Evolutionary conservation across 1,139 yeast genomes (phyloP).

Genomic region (Debaryomyces fabryi): DNA sequence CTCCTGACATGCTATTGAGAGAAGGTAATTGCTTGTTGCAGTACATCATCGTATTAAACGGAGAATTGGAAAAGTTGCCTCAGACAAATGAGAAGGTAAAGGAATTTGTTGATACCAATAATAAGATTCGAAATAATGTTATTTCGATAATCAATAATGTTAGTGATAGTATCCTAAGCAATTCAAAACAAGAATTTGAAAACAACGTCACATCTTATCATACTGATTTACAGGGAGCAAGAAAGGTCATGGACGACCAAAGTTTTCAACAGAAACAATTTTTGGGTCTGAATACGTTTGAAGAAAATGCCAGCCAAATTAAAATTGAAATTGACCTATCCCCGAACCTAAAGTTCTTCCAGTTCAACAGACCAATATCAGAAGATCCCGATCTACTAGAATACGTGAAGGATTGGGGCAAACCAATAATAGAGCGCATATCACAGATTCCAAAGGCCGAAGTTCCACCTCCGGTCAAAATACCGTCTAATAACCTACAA

Average conservation of each 20-base stretch:
- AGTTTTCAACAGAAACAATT: slow-evolving; percentile 24
- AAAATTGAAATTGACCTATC: slow-evolving; percentile 18
- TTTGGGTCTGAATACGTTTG: slow-evolving; percentile 14
- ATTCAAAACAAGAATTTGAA: slow-evolving; percentile 26
- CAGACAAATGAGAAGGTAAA: slow-evolving; percentile 14
- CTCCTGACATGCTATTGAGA: slow-evolving; percentile 34
- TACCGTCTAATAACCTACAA: not conserved
- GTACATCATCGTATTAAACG: slow-evolving; percentile 28
- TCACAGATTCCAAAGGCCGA: not conserved
- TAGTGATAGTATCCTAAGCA: slow-evolving; percentile 32
- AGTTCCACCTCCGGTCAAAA: not conserved
- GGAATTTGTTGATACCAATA: slow-evolving; percentile 18
- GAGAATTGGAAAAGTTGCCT: slow-evolving; percentile 19
- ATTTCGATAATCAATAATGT: slow-evolving; percentile 36
- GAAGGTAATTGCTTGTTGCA: slow-evolving; percentile 38
- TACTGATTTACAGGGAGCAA: slow-evolving; percentile 26
- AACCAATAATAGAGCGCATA: slow-evolving; percentile 10
- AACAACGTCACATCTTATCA: slow-evolving; percentile 31
- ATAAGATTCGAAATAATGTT: slow-evolving; percentile 31
- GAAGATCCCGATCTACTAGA: slow-evolving; percentile 16
- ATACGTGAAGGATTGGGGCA: slow-evolving; percentile 25
- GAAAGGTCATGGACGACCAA: slow-evolving; percentile 38
- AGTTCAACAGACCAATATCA: slow-evolving; percentile 16
- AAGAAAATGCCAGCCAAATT: slow-evolving; percentile 5
- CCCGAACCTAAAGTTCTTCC: slow-evolving; percentile 21